Percentiles rank a stretch among this genome's conserved stretches.
Evolutionary conservation across 148 eudicot genomes (phyloP).

Genomic region (Persicaria tinctoria): DNA sequence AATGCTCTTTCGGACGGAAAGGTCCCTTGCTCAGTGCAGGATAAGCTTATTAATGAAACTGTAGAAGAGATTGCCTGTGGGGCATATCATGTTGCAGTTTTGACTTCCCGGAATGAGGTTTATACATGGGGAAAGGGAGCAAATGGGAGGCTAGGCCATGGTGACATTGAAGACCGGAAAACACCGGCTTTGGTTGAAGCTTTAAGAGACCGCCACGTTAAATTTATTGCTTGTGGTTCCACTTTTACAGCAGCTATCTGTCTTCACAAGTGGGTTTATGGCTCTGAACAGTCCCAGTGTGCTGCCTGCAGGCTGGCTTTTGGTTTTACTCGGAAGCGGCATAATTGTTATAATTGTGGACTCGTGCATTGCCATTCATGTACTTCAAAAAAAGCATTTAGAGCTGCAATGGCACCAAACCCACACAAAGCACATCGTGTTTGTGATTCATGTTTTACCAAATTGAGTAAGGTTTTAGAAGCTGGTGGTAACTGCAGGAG

Average conservation of each 20-base stretch:
- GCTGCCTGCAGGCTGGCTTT: slow-evolving; percentile 89
- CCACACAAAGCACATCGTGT: slow-evolving; percentile 89
- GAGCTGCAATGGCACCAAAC: slow-evolving; percentile 91
- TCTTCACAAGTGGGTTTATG: slow-evolving; percentile 94
- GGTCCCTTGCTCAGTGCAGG: slow-evolving; percentile 73
- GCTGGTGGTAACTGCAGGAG: slow-evolving; percentile 41
- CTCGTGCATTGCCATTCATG: slow-evolving; percentile 94
- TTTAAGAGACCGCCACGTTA: slow-evolving; percentile 84
- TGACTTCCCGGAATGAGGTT: slow-evolving; percentile 84
- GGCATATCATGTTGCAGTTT: slow-evolving; percentile 81
- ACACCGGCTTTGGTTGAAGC: slow-evolving; percentile 75
- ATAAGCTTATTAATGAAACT: slow-evolving; percentile 48
- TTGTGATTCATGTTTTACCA: slow-evolving; percentile 79
- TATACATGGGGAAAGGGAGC: slow-evolving; percentile 99
- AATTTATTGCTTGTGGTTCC: slow-evolving; percentile 83
- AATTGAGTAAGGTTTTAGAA: slow-evolving; percentile 76
- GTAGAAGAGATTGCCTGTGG: slow-evolving; percentile 90
- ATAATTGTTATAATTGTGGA: slow-evolving; percentile 97
- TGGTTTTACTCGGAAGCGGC: slow-evolving; percentile 92
- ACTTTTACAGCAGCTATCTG: slow-evolving; percentile 84
- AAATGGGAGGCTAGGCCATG: slow-evolving; percentile 95
- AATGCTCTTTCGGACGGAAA: slow-evolving; percentile 72
- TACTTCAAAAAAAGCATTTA: slow-evolving; percentile 69
- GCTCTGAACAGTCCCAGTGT: slow-evolving; percentile 94
- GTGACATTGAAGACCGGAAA: slow-evolving; percentile 86